Conservation (phyloP, 805 yeast genomes). For the Grigorovia jiainica region DNA sequence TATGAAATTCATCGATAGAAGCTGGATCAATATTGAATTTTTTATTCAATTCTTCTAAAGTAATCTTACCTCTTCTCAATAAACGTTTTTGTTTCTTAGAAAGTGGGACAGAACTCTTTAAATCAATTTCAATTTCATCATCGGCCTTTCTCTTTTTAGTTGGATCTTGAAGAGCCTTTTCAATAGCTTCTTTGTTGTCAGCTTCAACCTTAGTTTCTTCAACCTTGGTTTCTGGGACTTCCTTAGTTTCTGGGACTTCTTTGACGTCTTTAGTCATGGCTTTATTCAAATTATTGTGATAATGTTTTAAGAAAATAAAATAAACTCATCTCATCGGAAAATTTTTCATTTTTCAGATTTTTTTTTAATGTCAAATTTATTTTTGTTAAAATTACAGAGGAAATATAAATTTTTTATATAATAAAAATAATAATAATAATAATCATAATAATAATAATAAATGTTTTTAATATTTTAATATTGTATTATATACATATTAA, state of each 20-base stretch:
- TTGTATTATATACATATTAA: too few species aligned
- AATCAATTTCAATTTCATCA: conserved; percentile 59
- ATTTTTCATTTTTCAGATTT: conserved; percentile 1
- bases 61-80: conserved; percentile 65
- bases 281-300: background rate
- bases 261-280: background rate
- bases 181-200: conserved; percentile 14
- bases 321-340: conserved; percentile 3
- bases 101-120: conserved; percentile 65
- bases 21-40: conserved; percentile 32
- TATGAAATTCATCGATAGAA: conserved; percentile 28
- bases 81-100: conserved; percentile 87
- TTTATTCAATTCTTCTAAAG: conserved; percentile 44
- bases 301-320: too few species aligned
- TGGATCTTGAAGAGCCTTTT: conserved; percentile 28
- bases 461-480: too few species aligned
- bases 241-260: too few species aligned
- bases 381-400: background rate
- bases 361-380: too few species aligned
- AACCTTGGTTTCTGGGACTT: too few species aligned
- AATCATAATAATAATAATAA: too few species aligned
- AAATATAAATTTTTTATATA: background rate
- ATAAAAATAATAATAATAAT: background rate
- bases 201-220: background rate
- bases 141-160: conserved; percentile 31